Conservation (phyloP, 495 filamentous ascomycete species). For the Darksidea phi region DNA sequence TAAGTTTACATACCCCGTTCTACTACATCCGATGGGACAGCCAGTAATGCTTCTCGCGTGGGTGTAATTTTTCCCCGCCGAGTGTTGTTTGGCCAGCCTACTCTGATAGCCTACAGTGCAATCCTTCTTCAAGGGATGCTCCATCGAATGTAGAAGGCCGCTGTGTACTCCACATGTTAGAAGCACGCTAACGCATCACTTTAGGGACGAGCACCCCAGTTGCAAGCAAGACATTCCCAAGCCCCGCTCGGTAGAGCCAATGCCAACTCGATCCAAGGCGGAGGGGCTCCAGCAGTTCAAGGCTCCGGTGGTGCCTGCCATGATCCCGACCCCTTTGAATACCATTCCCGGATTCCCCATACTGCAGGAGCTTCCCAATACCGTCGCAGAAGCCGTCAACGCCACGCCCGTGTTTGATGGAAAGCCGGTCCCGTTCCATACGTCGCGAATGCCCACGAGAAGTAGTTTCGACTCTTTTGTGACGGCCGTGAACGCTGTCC, state of each 20-base stretch:
- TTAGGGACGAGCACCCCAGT: slow-evolving; percentile 22
- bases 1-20: not conserved
- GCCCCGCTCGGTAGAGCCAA: not conserved
- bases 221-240: slow-evolving; percentile 16
- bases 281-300: not conserved
- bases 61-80: too few relatives aligned
- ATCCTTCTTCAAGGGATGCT: too few relatives aligned
- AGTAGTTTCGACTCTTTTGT: slow-evolving; percentile 2
- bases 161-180: too few relatives aligned
- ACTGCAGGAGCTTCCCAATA: slow-evolving; percentile 2
- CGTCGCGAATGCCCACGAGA: not conserved
- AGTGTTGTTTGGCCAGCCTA: too few relatives aligned
- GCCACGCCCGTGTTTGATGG: not conserved
- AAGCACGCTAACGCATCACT: too few relatives aligned
- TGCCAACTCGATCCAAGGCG: too few relatives aligned
- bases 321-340: slow-evolving; percentile 1
- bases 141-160: too few relatives aligned
- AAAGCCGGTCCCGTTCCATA: not conserved
- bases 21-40: too few relatives aligned
- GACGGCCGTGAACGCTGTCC: slow-evolving; percentile 10
- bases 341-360: slow-evolving; percentile 8
- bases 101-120: too few relatives aligned
- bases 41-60: too few relatives aligned
- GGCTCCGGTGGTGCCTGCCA: not conserved
- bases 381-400: slow-evolving; percentile 11